These are phyloP conservation scores for slime mould (Dictyostelium discoideum) DNA, from an alignment of 78 protist genomes.

Conservation along the genomic window DNA sequence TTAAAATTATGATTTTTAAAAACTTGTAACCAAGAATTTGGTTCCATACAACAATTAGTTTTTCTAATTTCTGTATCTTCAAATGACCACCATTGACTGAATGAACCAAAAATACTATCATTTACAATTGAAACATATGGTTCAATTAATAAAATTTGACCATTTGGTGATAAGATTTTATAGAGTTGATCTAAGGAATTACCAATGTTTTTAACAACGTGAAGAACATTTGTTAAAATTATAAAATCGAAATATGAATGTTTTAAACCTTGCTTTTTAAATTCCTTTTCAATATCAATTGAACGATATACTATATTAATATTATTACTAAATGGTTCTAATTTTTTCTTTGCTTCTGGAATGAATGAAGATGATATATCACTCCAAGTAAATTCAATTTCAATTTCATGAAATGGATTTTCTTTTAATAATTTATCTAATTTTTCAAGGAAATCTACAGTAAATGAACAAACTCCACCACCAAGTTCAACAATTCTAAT, in stretches of 20 bases:
- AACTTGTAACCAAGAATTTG: neutral
- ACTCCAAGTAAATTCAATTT: slow-evolving; percentile 3
- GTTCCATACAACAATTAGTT: neutral
- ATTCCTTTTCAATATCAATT: neutral
- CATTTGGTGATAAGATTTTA: neutral
- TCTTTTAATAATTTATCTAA: neutral
- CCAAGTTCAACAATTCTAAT: neutral
- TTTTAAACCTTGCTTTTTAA: neutral
- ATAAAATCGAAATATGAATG: neutral
- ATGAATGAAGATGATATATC: neutral
- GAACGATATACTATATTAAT: neutral
- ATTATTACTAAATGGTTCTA: neutral
- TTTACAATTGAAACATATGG: neutral
- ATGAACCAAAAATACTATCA: neutral
- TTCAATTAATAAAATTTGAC: neutral
- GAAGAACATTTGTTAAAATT: neutral
- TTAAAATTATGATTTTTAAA: neutral
- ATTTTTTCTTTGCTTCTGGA: neutral
- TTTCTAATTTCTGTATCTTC: neutral
- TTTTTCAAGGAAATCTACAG: neutral
- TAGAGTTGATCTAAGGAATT: neutral
- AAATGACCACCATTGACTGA: neutral
- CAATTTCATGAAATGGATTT: neutral
- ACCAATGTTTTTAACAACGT: neutral
- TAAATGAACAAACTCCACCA: neutral